Conservation (phyloP, 192 early-diverging fungal genomes). For the Backusella westeae region DNA sequence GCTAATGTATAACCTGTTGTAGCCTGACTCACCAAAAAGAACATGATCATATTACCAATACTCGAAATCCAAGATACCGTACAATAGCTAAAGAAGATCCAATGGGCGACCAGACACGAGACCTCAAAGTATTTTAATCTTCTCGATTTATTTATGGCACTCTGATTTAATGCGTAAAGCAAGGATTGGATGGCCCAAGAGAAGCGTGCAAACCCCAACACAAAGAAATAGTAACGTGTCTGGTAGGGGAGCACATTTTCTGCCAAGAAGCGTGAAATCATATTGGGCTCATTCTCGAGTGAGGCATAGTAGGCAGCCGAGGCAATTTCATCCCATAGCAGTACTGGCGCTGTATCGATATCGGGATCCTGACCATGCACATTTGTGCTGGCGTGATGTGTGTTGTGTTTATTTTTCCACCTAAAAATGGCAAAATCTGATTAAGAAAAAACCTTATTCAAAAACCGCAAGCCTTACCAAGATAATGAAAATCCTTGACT, state of each 20-base stretch:
- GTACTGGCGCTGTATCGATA: slow-evolving; percentile 77
- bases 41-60: slow-evolving; percentile 47
- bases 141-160: slow-evolving; percentile 46
- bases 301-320: slow-evolving; percentile 49
- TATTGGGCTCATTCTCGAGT: slow-evolving; percentile 43
- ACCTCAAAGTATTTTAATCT: slow-evolving; percentile 50
- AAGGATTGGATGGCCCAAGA: slow-evolving; percentile 72
- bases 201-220: slow-evolving; percentile 68
- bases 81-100: slow-evolving; percentile 59
- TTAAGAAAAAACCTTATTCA: not conserved
- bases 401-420: slow-evolving; percentile 92
- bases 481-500: slow-evolving; percentile 75
- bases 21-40: slow-evolving; percentile 63
- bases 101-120: slow-evolving; percentile 59
- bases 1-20: slow-evolving; percentile 70
- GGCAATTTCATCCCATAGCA: slow-evolving; percentile 71
- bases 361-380: slow-evolving; percentile 83
- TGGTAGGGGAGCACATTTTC: slow-evolving; percentile 44
- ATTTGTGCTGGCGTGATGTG: slow-evolving; percentile 80
- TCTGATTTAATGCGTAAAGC: slow-evolving; percentile 48
- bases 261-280: slow-evolving; percentile 61
- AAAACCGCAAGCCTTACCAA: slow-evolving; percentile 42
- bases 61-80: slow-evolving; percentile 41
- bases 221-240: slow-evolving; percentile 65
- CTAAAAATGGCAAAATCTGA: slow-evolving; percentile 25